Evolutionary conservation across 768 basidiomycete genomes (phyloP).

Genomic region (Boletales sp.): DNA sequence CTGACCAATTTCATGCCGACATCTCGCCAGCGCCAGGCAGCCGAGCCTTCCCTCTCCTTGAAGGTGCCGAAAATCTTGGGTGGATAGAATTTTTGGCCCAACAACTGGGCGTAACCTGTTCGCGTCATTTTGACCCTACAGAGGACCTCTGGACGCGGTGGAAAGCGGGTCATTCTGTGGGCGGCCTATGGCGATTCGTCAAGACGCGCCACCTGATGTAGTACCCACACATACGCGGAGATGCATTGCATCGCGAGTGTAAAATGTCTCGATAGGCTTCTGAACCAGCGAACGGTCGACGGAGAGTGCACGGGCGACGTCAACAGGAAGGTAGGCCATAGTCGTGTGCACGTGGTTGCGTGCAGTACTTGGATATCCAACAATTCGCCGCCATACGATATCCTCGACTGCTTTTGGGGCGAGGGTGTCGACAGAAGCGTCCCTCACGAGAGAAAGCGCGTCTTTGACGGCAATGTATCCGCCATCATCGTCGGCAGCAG

Average conservation of each 20-base stretch:
- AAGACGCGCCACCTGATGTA: background rate
- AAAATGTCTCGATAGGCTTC: constrained; percentile 87
- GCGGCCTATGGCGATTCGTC: constrained; percentile 55
- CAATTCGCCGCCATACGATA: constrained; percentile 66
- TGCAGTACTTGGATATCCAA: constrained; percentile 69
- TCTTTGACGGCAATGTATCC: constrained; percentile 57
- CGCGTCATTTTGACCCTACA: constrained; percentile 75
- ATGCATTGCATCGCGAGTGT: constrained; percentile 90
- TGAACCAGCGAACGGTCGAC: constrained; percentile 70
- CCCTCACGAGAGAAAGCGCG: constrained; percentile 60
- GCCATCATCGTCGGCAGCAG: constrained; percentile 39
- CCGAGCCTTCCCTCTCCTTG: constrained; percentile 56
- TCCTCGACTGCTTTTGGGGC: constrained; percentile 62
- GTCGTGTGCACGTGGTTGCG: constrained; percentile 71
- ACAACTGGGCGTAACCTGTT: constrained; percentile 89
- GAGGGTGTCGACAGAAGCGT: constrained; percentile 48
- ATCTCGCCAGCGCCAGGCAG: constrained; percentile 76
- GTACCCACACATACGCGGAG: constrained; percentile 60
- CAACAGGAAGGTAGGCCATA: constrained; percentile 73
- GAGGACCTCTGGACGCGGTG: constrained; percentile 63
- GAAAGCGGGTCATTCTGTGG: constrained; percentile 87
- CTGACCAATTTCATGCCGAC: constrained; percentile 90
- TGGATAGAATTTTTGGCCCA: constrained; percentile 89
- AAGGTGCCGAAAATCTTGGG: constrained; percentile 85
- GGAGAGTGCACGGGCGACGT: constrained; percentile 71